Base-by-base conservation (phyloP, 345 rosid species). In the Ceriops zippeliana region DNA sequence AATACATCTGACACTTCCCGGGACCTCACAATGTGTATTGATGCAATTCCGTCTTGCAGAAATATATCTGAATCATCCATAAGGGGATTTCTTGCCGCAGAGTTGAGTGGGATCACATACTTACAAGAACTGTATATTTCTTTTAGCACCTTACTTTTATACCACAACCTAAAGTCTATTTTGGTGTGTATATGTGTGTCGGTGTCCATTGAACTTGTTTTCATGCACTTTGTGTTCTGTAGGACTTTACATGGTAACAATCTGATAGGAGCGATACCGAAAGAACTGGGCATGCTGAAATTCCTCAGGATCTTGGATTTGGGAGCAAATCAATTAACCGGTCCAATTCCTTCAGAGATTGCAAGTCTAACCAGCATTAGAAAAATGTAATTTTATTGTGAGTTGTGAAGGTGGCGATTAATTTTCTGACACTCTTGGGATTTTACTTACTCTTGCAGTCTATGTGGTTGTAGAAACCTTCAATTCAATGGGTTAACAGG, bases 401-500 rank as follows among this genome's bases (percentile, higher is more conserved):
- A 32, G 2, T 32, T 67, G 61, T 30, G 30, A 31, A 19, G 35
- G 63, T 65, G 31, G 69, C 27, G 42, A 57, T 28, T 72, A 56
- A 20, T 26, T 68, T 56, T 6, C 62, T 38, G 35, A 59, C 19
- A 61, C 22, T 38, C 24, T 28, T 6, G 63, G 57, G 35, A 53
- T 52, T 67, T 61, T 1, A 62, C 66, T 68, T 65, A 70, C 62
- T 28, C 38, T 7, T 15, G 53, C 56, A n/a, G 65, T 63, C 66
- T 57, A 58, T 66, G 52, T 52, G 73, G 57, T 67, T 80, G 74
- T 86, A 95, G 99, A 85, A 88, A 91, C 81, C 93, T 95, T 64
- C 90, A 90, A 85, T 84, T 92, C 61, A 95, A 95, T 79, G 96
- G 98, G 62, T 86, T 95, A 73, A 86, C 92, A 2, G 99, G 99